Evolutionary conservation across 495 filamentous ascomycete genomes (phyloP).

Genomic region (Penicillium atrosanguineum): DNA sequence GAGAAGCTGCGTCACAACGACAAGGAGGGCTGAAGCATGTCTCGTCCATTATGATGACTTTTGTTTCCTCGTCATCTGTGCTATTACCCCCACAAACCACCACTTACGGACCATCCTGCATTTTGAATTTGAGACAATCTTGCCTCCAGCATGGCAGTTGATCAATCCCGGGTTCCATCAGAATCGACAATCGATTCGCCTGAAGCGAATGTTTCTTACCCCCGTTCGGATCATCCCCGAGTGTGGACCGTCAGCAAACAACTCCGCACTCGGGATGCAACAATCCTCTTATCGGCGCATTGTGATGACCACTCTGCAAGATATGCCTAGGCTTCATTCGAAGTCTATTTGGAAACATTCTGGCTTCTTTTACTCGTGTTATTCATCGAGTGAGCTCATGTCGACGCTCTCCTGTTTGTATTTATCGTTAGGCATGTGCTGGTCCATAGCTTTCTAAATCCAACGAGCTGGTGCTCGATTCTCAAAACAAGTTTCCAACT

Average conservation of each 20-base stretch:
- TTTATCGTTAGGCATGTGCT: neutral
- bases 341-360: neutral
- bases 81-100: neutral
- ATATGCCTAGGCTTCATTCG: neutral
- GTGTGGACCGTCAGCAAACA: neutral
- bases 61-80: neutral
- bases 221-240: neutral
- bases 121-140: neutral
- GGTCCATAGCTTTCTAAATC: neutral
- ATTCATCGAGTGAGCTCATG: neutral
- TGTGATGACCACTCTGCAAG: neutral
- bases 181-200: conserved; percentile 2
- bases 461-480: neutral
- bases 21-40: conserved; percentile 25
- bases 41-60: neutral
- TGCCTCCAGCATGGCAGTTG: neutral
- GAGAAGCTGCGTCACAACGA: conserved; percentile 49
- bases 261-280: neutral
- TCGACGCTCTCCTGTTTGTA: neutral
- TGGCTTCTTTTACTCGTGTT: neutral
- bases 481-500: neutral
- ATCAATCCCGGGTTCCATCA: neutral
- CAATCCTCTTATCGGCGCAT: neutral
- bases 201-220: neutral
- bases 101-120: neutral